Base-by-base conservation (phyloP, 345 rosid species). In the Alliaria petiolata region DNA sequence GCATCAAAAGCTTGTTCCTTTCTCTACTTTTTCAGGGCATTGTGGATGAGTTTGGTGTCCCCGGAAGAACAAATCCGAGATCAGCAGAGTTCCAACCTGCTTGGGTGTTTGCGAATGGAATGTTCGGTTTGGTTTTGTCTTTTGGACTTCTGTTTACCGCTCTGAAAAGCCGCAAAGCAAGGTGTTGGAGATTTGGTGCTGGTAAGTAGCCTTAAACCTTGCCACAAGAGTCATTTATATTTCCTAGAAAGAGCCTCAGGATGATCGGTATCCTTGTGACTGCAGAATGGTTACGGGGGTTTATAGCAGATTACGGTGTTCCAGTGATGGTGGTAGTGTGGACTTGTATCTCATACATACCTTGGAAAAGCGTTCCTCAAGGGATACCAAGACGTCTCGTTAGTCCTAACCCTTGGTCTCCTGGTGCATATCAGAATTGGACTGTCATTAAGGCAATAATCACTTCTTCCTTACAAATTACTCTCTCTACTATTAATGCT, bases 371-470 rank as follows among this genome's bases (percentile, higher is more conserved):
- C 75, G 82, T 91, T 77, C 98, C 98, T 61, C 71, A 75, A 70
- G 98, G 93, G 61, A 86, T 90, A 53, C 97, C 98, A 9, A 89
- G 95, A 83, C 92, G 96, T 51, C 98, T 93, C 55, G 87, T 89
- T 76, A 93, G 98, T 83, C 98, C 97, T 40, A 90, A 90, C 71
- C 97, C 98, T 46, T 93, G 98, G 98, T 90, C 96, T 17, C 82
- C 90, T 31, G 97, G 91, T 65, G 96, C 98, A 43, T 89, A 82
- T 74, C 81, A 82, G 73, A 90, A 93, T 69, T 93, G 98, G 98
- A 87, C 89, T 34, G 89, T 93, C 58, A 80, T 89, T 38, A 89
- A 87, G 92, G 97, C 71, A 80, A 5, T 78, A 49, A 52, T 50
- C 80, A 55, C 34, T 36, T 70, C 11, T 42, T 64, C 17, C 52